Base-by-base conservation (phyloP, 148 eudicot genomes). In the Arbutus unedo region DNA sequence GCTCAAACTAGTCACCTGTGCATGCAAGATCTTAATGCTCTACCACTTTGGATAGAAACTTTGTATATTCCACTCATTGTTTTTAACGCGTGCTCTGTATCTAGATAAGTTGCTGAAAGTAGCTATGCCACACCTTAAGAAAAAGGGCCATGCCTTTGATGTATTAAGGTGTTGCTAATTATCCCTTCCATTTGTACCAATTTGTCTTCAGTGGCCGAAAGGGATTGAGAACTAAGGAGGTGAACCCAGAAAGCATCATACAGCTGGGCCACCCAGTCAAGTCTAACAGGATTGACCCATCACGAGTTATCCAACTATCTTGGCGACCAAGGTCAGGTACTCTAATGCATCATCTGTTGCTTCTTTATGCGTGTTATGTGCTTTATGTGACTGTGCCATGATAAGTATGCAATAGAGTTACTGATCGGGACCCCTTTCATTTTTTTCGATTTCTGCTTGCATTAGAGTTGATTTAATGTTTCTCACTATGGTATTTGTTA, bases 251-350 rank as follows among this genome's bases (percentile, higher is more conserved):
- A 62, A 59, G 45, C 79, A 8, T 83, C 76, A 82, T 86, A 83
- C 88, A 79, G 78, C 73, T 73, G 54, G 82, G 83, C 70, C 76
- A n/a, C 78, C 80, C 88, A 8, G 49, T 79, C 79, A 88, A 57
- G 7, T 86, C 82, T 49, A 81, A 77, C 84, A 88, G 90, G 78
- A 44, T 93, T 76, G 87, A 95, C 86, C 98, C 98, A 19, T 90
- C 95, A 81, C 89, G 81, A 81, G 95, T 93, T 83, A 82, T 87
- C 76, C 92, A 91, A 77, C 87, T 94, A 54, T 92, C 98, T 60
- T 91, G 96, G 98, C 90, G 81, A 85, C 98, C 98, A 94, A 96
- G 98, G 98, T 96, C 93, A 92, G 94, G 96, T 93, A 90, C 84
- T 88, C 90, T 78, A 78, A 79, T 79, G 78, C n/a, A 77, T 59